Base-by-base conservation (phyloP, 495 filamentous ascomycete genomes). In the Xanthoparmelia taractica region DNA sequence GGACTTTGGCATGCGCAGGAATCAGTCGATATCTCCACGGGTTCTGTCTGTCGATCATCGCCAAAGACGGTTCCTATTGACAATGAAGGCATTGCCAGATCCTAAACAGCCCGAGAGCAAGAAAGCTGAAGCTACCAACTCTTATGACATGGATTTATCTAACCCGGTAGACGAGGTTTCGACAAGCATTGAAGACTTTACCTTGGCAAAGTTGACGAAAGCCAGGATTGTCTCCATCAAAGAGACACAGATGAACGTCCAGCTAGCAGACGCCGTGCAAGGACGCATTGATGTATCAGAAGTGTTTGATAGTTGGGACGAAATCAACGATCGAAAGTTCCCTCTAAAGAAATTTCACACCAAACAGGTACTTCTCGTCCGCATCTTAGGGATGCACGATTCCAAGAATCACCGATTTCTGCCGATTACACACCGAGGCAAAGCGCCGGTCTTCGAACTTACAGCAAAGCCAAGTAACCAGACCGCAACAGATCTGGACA, bases 201-300 rank as follows among this genome's bases (percentile, higher is more conserved):
- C 75, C 17, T 78, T 91, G 58, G 94, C 94, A 56, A 87, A 82
- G 67, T 68, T 90, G 57, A 89, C 87, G 34, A 90, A 92, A 73
- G 94, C 87, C 40, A 86, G 81, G 62, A 84, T 98, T 48, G 79
- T 78, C 47, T 89, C 90, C 12, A 74, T 96, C 65, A 96, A 94
- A 73, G 85, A 84, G 37, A 96, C 92, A 0, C 94, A 97, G 70
- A 75, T 98, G 59, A 96, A 97, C 67, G 90, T 97, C 25, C 84
- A 87, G 63, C 80, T 97, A 61, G 90, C 91, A 48, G 91, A 96
- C 69, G 92, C 91, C 69, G 79, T 97, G 41, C 90, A 93, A 72
- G 94, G 93, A 27, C 88, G 94, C 27, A 85, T 98, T 55, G 91
- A 96, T 70, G 82, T 93, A 0, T 94, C 93, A 15, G 90, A 96